These are phyloP conservation scores for Blastocystis sp. DNA, from an alignment of 352 stramenopile genomes.

Conservation along the genomic window DNA sequence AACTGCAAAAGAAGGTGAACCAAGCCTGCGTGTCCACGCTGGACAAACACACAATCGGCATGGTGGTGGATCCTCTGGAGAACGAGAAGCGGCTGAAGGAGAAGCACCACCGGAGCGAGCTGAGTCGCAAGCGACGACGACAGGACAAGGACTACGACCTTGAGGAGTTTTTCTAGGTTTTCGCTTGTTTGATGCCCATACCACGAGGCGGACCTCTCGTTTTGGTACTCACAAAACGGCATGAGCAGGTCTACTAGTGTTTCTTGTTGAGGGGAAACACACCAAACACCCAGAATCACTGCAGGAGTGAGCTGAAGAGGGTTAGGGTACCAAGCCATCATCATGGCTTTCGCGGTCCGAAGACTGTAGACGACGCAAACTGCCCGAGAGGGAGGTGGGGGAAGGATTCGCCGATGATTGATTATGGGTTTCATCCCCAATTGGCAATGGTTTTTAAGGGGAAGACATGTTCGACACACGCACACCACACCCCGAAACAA, in stretches of 20 bases:
- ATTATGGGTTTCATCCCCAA: not conserved
- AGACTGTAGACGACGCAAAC: not conserved
- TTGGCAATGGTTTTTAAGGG: too few relatives aligned
- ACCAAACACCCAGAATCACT: conserved; percentile 36
- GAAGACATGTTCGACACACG: too few relatives aligned
- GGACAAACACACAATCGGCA: conserved; percentile 9
- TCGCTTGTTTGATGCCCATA: conserved; percentile 42
- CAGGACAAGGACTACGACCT: conserved; percentile 30
- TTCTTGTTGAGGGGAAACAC: conserved; percentile 62
- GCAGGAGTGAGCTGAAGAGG: not conserved
- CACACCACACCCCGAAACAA: too few relatives aligned
- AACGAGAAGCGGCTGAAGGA: conserved; percentile 63
- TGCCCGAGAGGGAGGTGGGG: not conserved
- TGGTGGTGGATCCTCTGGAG: conserved; percentile 42
- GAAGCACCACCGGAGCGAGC: conserved; percentile 42
- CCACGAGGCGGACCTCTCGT: conserved; percentile 60
- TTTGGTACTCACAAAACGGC: conserved; percentile 33
- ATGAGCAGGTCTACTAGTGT: conserved; percentile 55
- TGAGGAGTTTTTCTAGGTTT: conserved; percentile 57
- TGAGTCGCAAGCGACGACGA: conserved; percentile 35
- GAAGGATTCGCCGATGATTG: not conserved
- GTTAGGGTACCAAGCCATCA: conserved; percentile 60
- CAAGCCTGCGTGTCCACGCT: conserved; percentile 43
- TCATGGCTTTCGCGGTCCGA: conserved; percentile 12
- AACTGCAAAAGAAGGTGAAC: conserved; percentile 67